Evolutionary conservation across 78 protist species (phyloP), one percentile per base, ranked within the genome.

Genomic region (Goniomonas avonlea): DNA sequence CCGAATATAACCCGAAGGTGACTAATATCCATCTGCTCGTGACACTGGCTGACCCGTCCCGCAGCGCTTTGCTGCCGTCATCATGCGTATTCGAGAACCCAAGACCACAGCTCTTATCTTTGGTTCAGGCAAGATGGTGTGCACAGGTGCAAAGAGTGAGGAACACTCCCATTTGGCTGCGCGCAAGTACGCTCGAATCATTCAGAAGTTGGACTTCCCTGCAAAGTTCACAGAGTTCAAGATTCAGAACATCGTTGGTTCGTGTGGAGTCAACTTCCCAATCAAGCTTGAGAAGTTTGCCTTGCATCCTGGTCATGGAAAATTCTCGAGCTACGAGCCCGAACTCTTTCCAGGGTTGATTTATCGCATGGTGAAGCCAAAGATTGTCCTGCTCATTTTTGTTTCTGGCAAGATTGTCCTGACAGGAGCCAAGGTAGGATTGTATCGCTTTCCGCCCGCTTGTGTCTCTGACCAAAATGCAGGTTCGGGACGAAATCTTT

Each of bases 1-100:
- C 99, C 13, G 99, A 96, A 83, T 96, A 94, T 82, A 94, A 94
- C 61, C 99, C 99, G 47, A 94, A 94, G 88, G n/a, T n/a, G n/a
- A n/a, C n/a, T n/a, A n/a, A n/a, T n/a, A n/a, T n/a, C 91, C 81
- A 41, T 25, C 27, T 47, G 58, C 60, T 27, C 63, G 60, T 53
- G 5, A 9, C 5, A 4, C 13, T 53, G 60, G 11, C 60, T 11
- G 32, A 53, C 13, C 32, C 29, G 29, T 21, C 32, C 29, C 63
- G 25, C 55, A 84, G 89, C 90, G 97, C 21, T 94, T 96, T 56
- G 73, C 97, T 0, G 98, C 99, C 0, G 96, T 95, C 25, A 90
- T 95, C 74, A 93, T 96, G 96, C 83, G 98, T 13, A 88, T 94
- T 20, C 81, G 95, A 21, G 97, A 94, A 39, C 98, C 98, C 27